These are phyloP conservation scores for Gypsophila paniculata DNA, from an alignment of 179 eudicot species.

Conservation along the genomic window DNA sequence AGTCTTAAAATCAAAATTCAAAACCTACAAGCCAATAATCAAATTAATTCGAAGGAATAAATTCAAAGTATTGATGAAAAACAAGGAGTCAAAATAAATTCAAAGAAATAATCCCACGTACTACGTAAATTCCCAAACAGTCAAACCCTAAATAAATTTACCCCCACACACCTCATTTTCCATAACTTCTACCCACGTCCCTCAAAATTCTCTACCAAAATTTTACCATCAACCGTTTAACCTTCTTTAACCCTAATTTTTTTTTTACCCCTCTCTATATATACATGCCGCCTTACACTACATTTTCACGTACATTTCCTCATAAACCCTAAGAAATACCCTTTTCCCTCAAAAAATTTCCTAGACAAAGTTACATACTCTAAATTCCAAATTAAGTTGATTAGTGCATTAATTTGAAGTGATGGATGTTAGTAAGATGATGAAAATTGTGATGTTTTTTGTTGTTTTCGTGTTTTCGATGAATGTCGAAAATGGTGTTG, in stretches of 20 bases:
- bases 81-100: conserved; percentile 13
- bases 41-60: too few species aligned
- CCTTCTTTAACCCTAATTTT: conserved; percentile 1
- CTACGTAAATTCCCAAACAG: conserved; percentile 20
- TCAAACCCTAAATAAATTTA: neutral
- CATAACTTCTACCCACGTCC: conserved; percentile 25
- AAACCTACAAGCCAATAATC: too few species aligned
- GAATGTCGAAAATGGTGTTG: conserved; percentile 2
- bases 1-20: too few species aligned
- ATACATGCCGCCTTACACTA: neutral
- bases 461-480: neutral
- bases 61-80: neutral
- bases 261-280: neutral
- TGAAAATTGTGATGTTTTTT: neutral
- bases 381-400: neutral
- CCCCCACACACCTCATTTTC: neutral
- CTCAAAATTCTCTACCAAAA: conserved; percentile 15
- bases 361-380: too few species aligned
- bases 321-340: too few species aligned
- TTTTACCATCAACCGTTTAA: conserved; percentile 13
- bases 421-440: conserved; percentile 1
- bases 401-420: neutral
- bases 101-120: neutral
- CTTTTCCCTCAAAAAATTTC: too few species aligned
- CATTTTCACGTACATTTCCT: neutral